A percentile compares a stretch with the other conserved stretches of the same genome.
These are phyloP conservation scores for Calamus simplicifolius DNA, from an alignment of 176 grass and related monocot genomes.

Conservation along the genomic window DNA sequence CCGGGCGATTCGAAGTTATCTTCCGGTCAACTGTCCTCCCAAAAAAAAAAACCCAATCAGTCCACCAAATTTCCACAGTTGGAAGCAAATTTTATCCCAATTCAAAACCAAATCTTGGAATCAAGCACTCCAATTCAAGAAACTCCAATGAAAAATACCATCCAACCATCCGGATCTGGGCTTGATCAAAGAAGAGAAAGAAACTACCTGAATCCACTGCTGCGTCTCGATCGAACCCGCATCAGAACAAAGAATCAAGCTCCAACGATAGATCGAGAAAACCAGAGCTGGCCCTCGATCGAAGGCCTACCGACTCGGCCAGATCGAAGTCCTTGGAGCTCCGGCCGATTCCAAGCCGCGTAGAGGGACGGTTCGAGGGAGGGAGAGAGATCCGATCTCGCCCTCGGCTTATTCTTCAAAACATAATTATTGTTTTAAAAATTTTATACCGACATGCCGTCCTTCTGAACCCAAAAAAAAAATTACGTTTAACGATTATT, in stretches of 20 bases:
- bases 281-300: too few species aligned
- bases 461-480: constrained; percentile 9
- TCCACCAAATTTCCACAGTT: too few species aligned
- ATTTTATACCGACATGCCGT: constrained; percentile 71
- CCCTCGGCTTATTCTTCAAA: constrained; percentile 6
- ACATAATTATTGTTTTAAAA: constrained; percentile 1
- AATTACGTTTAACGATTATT: constrained; percentile 17
- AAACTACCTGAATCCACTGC: too few species aligned
- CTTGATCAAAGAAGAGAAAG: neutral
- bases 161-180: neutral
- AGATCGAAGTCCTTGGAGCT: neutral
- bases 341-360: neutral
- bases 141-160: neutral
- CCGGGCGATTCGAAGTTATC: too few species aligned
- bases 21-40: too few species aligned
- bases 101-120: too few species aligned
- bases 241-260: too few species aligned
- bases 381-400: constrained; percentile 51
- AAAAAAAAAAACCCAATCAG: neutral
- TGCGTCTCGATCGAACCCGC: too few species aligned
- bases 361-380: neutral
- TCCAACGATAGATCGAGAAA: too few species aligned
- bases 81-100: too few species aligned
- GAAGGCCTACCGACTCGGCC: neutral
- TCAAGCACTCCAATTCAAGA: too few species aligned